Conservation (phyloP, 83 land plant species). For the Picea mariana region DNA sequence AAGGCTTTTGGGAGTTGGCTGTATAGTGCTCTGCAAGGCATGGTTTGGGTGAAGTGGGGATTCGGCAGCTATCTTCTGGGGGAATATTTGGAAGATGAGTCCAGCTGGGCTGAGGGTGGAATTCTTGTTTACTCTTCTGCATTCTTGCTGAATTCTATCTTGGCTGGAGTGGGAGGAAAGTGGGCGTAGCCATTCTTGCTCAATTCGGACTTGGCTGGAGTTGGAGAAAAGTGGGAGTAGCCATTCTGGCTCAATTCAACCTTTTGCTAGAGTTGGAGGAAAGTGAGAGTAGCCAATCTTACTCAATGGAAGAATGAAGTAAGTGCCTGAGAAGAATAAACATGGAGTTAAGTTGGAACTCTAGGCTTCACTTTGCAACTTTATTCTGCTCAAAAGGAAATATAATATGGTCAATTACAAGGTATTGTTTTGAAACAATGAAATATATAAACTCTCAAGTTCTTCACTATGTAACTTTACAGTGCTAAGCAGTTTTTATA, state of each 20-base stretch:
- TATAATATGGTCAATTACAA: no score
- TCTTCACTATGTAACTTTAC: no score
- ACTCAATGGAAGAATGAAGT: no score
- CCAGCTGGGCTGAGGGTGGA: not conserved
- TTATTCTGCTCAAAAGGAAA: no score
- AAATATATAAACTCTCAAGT: no score
- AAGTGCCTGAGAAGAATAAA: no score
- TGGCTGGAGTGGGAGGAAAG: not conserved
- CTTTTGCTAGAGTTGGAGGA: no score
- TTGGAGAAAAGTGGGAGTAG: not conserved
- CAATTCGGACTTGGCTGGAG: not conserved
- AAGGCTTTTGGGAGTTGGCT: not conserved
- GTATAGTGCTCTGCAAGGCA: not conserved
- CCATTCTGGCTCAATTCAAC: not conserved
- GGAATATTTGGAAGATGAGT: not conserved
- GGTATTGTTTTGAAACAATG: no score
- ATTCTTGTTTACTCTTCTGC: conserved; percentile 1
- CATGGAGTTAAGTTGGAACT: no score
- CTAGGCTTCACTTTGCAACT: no score
- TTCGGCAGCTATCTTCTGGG: not conserved
- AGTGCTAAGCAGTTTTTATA: no score
- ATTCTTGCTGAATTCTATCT: not conserved
- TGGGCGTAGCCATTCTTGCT: not conserved
- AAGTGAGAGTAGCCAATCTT: no score
- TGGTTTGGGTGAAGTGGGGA: not conserved